These are phyloP conservation scores for Arachis hypogaea DNA, from an alignment of 306 rosid genomes.

Conservation along the genomic window DNA sequence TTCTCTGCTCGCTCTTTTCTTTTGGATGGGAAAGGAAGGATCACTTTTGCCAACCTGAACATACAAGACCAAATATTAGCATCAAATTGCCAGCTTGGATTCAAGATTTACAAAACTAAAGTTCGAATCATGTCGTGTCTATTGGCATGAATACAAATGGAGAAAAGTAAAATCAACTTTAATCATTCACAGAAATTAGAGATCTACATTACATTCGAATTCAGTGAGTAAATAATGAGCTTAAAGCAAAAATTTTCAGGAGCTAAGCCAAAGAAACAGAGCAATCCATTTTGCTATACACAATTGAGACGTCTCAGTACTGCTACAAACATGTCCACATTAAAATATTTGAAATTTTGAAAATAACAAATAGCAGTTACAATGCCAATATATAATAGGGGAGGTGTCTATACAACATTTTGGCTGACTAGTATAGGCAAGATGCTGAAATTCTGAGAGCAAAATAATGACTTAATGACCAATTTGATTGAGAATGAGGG, in stretches of 20 bases:
- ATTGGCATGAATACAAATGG: neutral
- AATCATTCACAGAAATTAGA: slow-evolving; percentile 13
- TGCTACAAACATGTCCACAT: slow-evolving; percentile 3
- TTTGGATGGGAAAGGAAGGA: slow-evolving; percentile 91
- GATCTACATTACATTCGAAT: neutral
- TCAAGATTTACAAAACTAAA: slow-evolving; percentile 27
- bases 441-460: neutral
- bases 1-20: slow-evolving; percentile 90
- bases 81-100: slow-evolving; percentile 26
- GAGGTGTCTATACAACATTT: no score
- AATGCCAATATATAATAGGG: neutral
- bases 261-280: slow-evolving; percentile 22
- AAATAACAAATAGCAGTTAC: neutral
- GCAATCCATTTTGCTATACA: slow-evolving; percentile 20
- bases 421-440: no score
- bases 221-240: slow-evolving; percentile 10
- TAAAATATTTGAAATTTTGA: neutral
- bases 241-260: slow-evolving; percentile 9
- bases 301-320: slow-evolving; percentile 25
- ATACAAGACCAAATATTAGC: slow-evolving; percentile 24
- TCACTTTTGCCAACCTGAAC: slow-evolving; percentile 87
- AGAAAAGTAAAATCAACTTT: slow-evolving; percentile 28
- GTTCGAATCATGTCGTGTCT: slow-evolving; percentile 11
- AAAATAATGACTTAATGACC: neutral
- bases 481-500: slow-evolving; percentile 11